Evolutionary conservation across 148 eudicot species (phyloP).

Genomic region (Pharnaceum exiguum): DNA sequence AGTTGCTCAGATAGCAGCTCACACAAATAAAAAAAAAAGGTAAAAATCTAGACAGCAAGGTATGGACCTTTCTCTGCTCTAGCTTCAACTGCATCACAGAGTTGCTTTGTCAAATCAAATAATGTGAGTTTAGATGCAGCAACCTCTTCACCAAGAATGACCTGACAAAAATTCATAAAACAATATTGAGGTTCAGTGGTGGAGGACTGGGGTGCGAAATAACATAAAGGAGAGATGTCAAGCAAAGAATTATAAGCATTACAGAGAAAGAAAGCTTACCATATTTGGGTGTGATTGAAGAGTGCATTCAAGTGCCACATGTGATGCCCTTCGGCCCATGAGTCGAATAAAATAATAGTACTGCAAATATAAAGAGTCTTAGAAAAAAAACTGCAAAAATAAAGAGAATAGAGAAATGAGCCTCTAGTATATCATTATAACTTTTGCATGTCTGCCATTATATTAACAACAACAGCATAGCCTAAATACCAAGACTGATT

Average conservation of each 20-base stretch:
- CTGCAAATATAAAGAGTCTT: constrained; percentile 36
- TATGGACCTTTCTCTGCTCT: constrained; percentile 72
- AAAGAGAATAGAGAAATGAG: constrained; percentile 8
- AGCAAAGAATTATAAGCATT: background rate
- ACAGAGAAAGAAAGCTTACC: constrained; percentile 41
- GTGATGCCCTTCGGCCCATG: constrained; percentile 98
- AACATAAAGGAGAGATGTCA: background rate
- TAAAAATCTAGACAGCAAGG: background rate
- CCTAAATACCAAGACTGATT: no score
- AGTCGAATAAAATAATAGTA: constrained; percentile 94
- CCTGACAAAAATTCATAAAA: constrained; percentile 32
- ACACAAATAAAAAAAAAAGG: background rate
- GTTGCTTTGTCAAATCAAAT: constrained; percentile 84
- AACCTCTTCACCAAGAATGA: constrained; percentile 94
- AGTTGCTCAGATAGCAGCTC: background rate
- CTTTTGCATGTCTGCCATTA: background rate
- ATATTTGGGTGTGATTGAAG: constrained; percentile 97
- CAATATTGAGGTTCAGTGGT: background rate
- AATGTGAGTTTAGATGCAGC: constrained; percentile 90
- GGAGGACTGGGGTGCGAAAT: background rate
- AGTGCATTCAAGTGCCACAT: constrained; percentile 96
- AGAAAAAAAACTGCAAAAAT: no score
- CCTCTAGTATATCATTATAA: background rate
- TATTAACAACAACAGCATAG: background rate
- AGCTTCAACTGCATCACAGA: constrained; percentile 98